phyloP scores from a whole-genome alignment of 1,284 basidiomycete species.

The Cronartium quercuum region DNA sequence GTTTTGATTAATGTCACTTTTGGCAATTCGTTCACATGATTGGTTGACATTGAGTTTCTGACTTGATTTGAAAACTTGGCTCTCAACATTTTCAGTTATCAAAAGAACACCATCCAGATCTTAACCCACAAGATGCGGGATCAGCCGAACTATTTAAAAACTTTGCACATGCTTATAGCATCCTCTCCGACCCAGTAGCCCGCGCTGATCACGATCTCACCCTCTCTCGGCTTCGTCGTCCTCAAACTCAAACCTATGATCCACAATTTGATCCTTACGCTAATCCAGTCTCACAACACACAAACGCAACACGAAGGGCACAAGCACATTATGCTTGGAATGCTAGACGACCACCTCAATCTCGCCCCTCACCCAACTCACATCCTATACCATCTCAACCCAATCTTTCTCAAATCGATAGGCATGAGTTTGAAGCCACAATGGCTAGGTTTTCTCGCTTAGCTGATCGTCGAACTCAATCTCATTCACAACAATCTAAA shows the following conservation, averaged over 20 bases:
- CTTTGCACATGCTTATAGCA: neutral
- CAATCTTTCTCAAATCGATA: neutral
- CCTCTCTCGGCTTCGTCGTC: neutral
- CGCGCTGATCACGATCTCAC: neutral
- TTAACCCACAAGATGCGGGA: neutral
- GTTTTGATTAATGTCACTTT: neutral
- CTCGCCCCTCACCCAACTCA: neutral
- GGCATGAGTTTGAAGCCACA: neutral
- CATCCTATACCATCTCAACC: neutral
- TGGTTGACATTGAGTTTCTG: neutral
- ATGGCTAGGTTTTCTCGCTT: neutral
- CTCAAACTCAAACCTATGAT: neutral
- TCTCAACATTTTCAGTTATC: neutral
- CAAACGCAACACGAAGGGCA: neutral
- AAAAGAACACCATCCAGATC: neutral
- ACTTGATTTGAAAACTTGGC: neutral
- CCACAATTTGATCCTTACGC: neutral
- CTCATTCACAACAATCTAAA: neutral
- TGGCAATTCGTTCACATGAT: neutral
- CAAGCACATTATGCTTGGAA: conserved; percentile 1
- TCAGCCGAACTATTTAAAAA: neutral
- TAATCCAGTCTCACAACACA: neutral
- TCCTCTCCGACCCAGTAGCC: neutral
- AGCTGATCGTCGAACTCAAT: neutral
- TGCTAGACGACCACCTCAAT: neutral